phyloP scores from a whole-genome alignment of 2,329 filamentous ascomycete genomes.

The Aspergillus sp. region DNA sequence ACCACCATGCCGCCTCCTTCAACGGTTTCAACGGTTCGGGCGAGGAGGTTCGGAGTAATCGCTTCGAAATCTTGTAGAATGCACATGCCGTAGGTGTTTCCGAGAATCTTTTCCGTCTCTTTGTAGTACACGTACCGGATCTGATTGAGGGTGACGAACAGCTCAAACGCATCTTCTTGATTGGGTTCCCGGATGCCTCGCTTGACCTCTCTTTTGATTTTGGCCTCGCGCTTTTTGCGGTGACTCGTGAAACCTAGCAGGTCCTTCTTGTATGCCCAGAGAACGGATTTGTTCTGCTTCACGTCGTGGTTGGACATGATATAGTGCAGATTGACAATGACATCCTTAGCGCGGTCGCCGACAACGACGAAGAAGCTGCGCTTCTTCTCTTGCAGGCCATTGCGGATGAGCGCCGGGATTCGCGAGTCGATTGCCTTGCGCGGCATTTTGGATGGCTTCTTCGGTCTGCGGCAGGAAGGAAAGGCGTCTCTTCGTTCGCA shows the following conservation, averaged over 20 bases:
- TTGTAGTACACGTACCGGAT: slow-evolving; percentile 99
- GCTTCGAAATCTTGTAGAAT: slow-evolving; percentile 98
- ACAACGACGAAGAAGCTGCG: slow-evolving; percentile 97
- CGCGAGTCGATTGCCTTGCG: slow-evolving; percentile 72
- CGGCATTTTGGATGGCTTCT: slow-evolving; percentile 31
- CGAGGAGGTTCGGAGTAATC: slow-evolving; percentile 93
- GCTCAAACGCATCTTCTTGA: slow-evolving; percentile 90
- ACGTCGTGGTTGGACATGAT: slow-evolving; percentile 88
- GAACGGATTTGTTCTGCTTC: slow-evolving; percentile 91
- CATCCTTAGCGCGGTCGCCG: slow-evolving; percentile 90
- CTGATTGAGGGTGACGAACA: slow-evolving; percentile 93
- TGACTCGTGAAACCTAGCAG: slow-evolving; percentile 92
- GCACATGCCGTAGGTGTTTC: slow-evolving; percentile 98
- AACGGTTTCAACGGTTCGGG: slow-evolving; percentile 93
- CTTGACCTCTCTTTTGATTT: slow-evolving; percentile 98
- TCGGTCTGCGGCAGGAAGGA: not conserved
- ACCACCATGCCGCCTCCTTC: slow-evolving; percentile 93
- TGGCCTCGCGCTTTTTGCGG: slow-evolving; percentile 95
- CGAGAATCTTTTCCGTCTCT: slow-evolving; percentile 97
- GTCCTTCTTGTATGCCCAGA: slow-evolving; percentile 99
- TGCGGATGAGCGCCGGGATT: slow-evolving; percentile 86
- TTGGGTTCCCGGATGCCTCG: slow-evolving; percentile 90
- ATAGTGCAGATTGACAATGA: slow-evolving; percentile 91
- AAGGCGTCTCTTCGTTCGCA: not conserved
- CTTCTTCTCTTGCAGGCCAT: slow-evolving; percentile 92